Conservation (phyloP, 306 rosid genomes). For the Quercus suber region DNA sequence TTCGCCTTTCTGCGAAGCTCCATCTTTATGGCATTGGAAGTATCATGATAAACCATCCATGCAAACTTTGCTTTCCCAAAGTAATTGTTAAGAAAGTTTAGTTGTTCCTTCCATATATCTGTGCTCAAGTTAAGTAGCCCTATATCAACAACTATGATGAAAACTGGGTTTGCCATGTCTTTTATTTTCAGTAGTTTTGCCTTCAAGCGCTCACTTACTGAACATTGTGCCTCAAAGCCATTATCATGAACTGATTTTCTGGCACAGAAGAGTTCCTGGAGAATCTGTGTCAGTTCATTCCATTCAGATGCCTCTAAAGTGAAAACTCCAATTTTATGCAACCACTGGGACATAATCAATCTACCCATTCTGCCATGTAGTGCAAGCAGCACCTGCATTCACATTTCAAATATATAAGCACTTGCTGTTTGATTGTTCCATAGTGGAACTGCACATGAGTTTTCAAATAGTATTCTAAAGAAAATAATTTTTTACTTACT, state of each 20-base stretch:
- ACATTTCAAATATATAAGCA: neutral
- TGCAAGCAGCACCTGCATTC: conserved; percentile 81
- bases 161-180: conserved; percentile 64
- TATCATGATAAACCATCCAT: conserved; percentile 90
- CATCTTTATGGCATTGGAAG: conserved; percentile 72
- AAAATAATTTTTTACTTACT: conserved; percentile 51
- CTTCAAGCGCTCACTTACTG: conserved; percentile 46
- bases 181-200: conserved; percentile 47
- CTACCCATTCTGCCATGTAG: conserved; percentile 71
- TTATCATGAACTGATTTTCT: conserved; percentile 42
- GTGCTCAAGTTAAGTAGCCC: conserved; percentile 95
- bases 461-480: conserved; percentile 7
- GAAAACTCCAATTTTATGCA: conserved; percentile 61
- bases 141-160: conserved; percentile 75
- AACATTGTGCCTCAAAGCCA: conserved; percentile 59
- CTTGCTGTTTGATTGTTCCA: neutral
- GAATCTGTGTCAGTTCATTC: conserved; percentile 87
- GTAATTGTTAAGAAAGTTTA: conserved; percentile 75
- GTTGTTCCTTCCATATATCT: conserved; percentile 95
- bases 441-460: neutral
- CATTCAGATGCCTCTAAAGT: conserved; percentile 88
- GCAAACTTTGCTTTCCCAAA: conserved; percentile 80
- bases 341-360: conserved; percentile 71
- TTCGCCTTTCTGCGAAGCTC: conserved; percentile 88
- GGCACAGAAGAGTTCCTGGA: conserved; percentile 66